Percentiles rank a stretch among this genome's conserved stretches.
phyloP scores from a whole-genome alignment of 768 basidiomycete genomes.

The Pleurotus salmoneostramineus region DNA sequence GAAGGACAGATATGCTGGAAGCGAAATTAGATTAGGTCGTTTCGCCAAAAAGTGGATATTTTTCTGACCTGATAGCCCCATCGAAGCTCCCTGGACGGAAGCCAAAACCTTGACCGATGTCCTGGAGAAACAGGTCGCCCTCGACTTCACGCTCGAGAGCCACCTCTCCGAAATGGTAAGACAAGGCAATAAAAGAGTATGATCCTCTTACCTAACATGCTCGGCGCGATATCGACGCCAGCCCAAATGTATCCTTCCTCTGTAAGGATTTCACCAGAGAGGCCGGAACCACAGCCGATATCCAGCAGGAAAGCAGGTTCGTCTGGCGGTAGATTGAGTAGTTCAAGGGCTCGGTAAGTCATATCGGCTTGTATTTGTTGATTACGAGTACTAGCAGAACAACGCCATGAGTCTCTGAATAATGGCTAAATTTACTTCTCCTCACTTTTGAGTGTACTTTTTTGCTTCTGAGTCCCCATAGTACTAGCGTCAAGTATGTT shows the following conservation, averaged over 20 bases:
- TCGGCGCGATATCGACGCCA: constrained; percentile 92
- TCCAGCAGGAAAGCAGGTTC: constrained; percentile 86
- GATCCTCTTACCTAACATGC: constrained; percentile 81
- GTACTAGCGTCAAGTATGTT: constrained; percentile 50
- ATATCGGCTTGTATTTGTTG: constrained; percentile 97
- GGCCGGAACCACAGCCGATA: constrained; percentile 95
- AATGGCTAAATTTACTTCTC: constrained; percentile 1
- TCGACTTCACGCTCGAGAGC: constrained; percentile 94
- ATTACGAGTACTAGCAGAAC: constrained; percentile 72
- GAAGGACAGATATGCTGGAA: constrained; percentile 91
- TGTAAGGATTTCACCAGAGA: constrained; percentile 94
- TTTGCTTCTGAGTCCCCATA: constrained; percentile 94
- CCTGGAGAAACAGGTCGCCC: constrained; percentile 94
- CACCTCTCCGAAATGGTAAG: constrained; percentile 57
- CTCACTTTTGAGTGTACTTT: constrained; percentile 94
- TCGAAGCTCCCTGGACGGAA: constrained; percentile 97
- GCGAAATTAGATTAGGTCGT: neutral
- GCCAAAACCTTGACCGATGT: constrained; percentile 97
- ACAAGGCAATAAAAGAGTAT: neutral
- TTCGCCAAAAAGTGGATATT: constrained; percentile 1
- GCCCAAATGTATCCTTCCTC: constrained; percentile 93
- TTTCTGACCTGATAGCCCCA: constrained; percentile 85
- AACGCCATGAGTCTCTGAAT: constrained; percentile 14
- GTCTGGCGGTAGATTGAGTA: constrained; percentile 77
- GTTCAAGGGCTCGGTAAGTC: constrained; percentile 93